phyloP scores from a whole-genome alignment of 108 stramenopile genomes.

The Nitzschia sp. region DNA sequence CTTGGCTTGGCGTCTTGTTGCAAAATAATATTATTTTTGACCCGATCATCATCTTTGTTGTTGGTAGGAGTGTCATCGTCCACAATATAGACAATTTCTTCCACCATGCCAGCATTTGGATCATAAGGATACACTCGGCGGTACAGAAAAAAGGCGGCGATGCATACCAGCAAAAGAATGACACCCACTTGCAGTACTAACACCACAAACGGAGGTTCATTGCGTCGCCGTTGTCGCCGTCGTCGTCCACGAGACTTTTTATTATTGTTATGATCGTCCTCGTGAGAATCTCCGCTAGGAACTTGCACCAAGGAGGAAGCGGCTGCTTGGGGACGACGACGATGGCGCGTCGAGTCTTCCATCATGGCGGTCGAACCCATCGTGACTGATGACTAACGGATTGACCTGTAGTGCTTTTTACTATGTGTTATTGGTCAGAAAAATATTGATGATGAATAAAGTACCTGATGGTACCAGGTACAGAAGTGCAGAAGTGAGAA shows the following conservation, averaged over 20 bases:
- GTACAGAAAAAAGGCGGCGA: slow-evolving; percentile 8
- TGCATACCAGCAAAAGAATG: slow-evolving; percentile 12
- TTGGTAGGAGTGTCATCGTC: neutral
- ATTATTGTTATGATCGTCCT: neutral
- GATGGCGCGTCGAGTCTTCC: slow-evolving; percentile 10
- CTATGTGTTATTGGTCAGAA: too few relatives aligned
- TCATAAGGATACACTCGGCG: slow-evolving; percentile 1
- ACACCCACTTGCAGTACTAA: slow-evolving; percentile 33
- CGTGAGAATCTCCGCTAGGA: slow-evolving; percentile 1
- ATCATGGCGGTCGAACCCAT: slow-evolving; percentile 5
- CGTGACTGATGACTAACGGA: too few relatives aligned
- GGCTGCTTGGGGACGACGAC: neutral
- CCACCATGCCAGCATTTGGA: neutral
- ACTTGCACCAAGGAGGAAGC: slow-evolving; percentile 4
- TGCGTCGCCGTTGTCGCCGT: slow-evolving; percentile 1
- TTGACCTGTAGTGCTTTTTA: too few relatives aligned
- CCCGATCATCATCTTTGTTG: neutral
- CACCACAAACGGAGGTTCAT: slow-evolving; percentile 23
- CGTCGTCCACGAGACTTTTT: neutral
- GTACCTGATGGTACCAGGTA: too few relatives aligned
- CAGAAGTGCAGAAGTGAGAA: too few relatives aligned
- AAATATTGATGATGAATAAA: too few relatives aligned
- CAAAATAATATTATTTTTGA: neutral
- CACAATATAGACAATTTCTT: slow-evolving; percentile 11
- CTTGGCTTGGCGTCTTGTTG: neutral